Evolutionary conservation across 2,329 filamentous ascomycete species (phyloP), one percentile per base, ranked within the genome.

Genomic region (Fusarium redolens): DNA sequence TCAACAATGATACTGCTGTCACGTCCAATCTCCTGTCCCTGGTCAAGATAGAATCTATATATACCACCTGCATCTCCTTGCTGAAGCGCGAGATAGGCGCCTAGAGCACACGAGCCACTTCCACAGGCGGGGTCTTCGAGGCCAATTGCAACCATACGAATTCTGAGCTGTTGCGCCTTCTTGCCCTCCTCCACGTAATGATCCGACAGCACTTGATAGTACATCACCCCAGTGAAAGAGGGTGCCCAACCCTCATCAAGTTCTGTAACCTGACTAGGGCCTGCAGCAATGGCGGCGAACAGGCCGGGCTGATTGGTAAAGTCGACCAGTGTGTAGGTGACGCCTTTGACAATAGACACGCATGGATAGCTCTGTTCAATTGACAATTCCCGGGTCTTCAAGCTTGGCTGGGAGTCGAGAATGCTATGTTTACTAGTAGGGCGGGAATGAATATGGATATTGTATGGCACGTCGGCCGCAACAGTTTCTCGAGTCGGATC

Each of bases 1-100:
- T 65, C 62, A 20, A 61, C 55, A 17, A 60, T 65, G 30, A 65
- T 65, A 22, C 25, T 60, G 33, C 61, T 65, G 6, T 65, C 61
- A 4, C 55, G 45, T 6, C 63, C 57, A 33, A 62, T 47, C 25
- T 51, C 40, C 7, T 8, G 7, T 12, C 51, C 50, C 13, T 54
- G 51, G 5, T 28, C 33, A 15, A 41, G 25, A 20, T 20, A 20
- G 13, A 54, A 54, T 30, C 25, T 28, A 54, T 30, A 54, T 15
- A 14, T n/a, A 25, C 35, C 51, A 7, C 25, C 18, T n/a, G 18
- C 7, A n/a, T n/a, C 45, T 9, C 30, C 47, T 17, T 50, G 30
- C 37, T 31, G 37, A 11, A 41, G 35, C 22, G 51, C 37, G 31
- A 55, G 51, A 31, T 55, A 55, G 4, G 51, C 51, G 15, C 25